A percentile compares a stretch with the other conserved stretches of the same genome.
These are phyloP conservation scores for Heterococcus sp. DNA, from an alignment of 108 stramenopile species.

Conservation along the genomic window DNA sequence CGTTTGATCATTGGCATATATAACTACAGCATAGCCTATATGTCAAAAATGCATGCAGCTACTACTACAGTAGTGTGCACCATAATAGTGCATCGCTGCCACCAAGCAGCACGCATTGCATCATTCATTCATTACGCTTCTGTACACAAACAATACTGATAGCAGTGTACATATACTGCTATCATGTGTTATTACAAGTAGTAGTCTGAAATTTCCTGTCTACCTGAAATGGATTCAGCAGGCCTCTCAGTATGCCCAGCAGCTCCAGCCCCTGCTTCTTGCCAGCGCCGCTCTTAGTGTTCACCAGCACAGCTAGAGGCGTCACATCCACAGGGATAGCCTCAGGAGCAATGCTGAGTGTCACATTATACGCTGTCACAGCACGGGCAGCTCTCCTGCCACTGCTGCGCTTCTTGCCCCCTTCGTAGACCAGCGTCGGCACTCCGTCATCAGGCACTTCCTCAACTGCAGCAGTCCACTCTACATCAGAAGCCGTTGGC, in stretches of 20 bases:
- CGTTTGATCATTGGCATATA: background rate
- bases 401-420: too few relatives aligned
- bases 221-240: conserved; percentile 34
- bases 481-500: too few relatives aligned
- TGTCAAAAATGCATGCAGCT: background rate
- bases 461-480: too few relatives aligned
- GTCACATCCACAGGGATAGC: background rate
- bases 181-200: background rate
- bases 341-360: background rate
- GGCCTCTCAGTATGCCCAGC: conserved; percentile 10
- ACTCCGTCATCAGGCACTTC: too few relatives aligned
- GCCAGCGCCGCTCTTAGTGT: conserved; percentile 5
- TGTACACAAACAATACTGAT: background rate
- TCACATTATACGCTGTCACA: too few relatives aligned
- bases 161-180: background rate
- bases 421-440: too few relatives aligned
- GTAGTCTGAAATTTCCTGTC: background rate
- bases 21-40: background rate
- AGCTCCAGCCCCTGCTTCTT: conserved; percentile 18
- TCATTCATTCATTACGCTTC: background rate
- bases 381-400: too few relatives aligned
- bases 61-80: background rate
- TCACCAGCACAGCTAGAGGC: conserved; percentile 31
- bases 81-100: background rate
- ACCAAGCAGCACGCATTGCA: background rate